These are phyloP conservation scores for Hypoxylon perforatum DNA, from an alignment of 495 filamentous ascomycete genomes.

Conservation along the genomic window DNA sequence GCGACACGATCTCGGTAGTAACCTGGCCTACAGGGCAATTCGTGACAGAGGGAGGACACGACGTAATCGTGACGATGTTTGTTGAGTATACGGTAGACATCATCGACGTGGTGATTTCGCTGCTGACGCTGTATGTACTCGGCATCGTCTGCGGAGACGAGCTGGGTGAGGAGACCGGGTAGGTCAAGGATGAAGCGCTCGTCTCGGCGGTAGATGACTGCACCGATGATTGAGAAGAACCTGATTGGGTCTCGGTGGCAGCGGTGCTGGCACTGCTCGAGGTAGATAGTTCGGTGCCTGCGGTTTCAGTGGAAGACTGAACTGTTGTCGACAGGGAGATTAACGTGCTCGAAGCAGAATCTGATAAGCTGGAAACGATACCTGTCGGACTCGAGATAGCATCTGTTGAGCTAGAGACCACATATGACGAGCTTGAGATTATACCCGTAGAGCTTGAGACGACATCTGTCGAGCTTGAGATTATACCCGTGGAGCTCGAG, in stretches of 20 bases:
- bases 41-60: conserved; percentile 65
- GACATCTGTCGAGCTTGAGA: too few species aligned
- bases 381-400: conserved; percentile 6
- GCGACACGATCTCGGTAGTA: conserved; percentile 49
- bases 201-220: conserved; percentile 13
- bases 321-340: conserved; percentile 68
- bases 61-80: conserved; percentile 59
- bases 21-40: conserved; percentile 63
- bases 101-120: conserved; percentile 43
- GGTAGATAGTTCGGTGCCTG: not conserved
- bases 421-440: too few species aligned
- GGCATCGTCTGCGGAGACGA: conserved; percentile 35
- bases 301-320: conserved; percentile 60
- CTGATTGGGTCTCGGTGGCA: conserved; percentile 5
- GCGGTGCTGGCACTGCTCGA: conserved; percentile 18
- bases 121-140: conserved; percentile 46
- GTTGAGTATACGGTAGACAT: conserved; percentile 47
- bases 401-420: too few species aligned
- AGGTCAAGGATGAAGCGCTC: conserved; percentile 14
- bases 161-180: conserved; percentile 3
- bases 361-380: too few species aligned
- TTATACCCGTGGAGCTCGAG: too few species aligned
- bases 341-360: too few species aligned
- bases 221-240: conserved; percentile 17
- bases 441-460: conserved; percentile 3